These are phyloP conservation scores for Mycena leptocephala DNA, from an alignment of 768 basidiomycete species.

Conservation along the genomic window DNA sequence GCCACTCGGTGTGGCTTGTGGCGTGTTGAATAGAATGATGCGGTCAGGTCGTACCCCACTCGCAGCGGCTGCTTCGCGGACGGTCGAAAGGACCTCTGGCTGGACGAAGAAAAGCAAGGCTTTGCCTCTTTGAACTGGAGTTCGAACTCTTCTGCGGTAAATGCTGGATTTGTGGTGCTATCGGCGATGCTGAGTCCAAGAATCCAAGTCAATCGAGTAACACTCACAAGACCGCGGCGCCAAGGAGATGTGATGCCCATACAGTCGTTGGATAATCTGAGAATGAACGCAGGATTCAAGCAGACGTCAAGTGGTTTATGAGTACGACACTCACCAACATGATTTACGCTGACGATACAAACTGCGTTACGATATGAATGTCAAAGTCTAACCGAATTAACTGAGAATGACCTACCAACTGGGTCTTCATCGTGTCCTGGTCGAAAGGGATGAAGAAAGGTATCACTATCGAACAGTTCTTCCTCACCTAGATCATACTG, in stretches of 20 bases:
- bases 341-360: conserved; percentile 3
- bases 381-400: neutral
- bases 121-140: conserved; percentile 55
- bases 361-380: neutral
- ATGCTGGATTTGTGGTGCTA: conserved; percentile 59
- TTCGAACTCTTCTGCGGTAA: conserved; percentile 54
- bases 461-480: neutral
- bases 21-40: conserved; percentile 35
- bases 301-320: neutral
- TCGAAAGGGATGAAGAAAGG: neutral
- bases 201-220: neutral
- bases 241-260: conserved; percentile 58
- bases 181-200: conserved; percentile 39
- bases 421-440: neutral
- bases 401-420: neutral
- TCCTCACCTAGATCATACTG: conserved; percentile 47
- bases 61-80: conserved; percentile 7
- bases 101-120: conserved; percentile 50
- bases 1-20: neutral
- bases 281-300: neutral
- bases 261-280: conserved; percentile 53
- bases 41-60: conserved; percentile 42
- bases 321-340: neutral
- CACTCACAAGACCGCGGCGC: conserved; percentile 54
- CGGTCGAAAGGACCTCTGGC: conserved; percentile 46